phyloP scores from a whole-genome alignment of 352 stramenopile species.

The Globisporangium rhizosaccharum region DNA sequence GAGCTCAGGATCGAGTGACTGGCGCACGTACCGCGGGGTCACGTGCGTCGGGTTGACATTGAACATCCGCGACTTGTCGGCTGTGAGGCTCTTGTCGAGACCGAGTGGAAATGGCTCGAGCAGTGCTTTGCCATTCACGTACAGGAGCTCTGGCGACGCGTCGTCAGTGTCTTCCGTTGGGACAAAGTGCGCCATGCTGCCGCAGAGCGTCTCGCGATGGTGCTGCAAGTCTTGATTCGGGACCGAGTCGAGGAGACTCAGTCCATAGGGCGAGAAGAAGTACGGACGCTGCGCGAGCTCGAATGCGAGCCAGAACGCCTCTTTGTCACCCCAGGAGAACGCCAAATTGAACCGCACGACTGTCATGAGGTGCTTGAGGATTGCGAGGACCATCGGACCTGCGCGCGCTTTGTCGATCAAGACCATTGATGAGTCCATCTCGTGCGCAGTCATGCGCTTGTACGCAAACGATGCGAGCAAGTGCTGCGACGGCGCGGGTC shows the following conservation, averaged over 20 bases:
- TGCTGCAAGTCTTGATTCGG: constrained; percentile 29
- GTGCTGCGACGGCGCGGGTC: constrained; percentile 24
- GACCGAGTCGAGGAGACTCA: constrained; percentile 20
- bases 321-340: constrained; percentile 49
- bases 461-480: constrained; percentile 42
- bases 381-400: constrained; percentile 18
- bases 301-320: constrained; percentile 43
- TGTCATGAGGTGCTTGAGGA: constrained; percentile 34
- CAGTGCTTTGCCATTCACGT: constrained; percentile 47
- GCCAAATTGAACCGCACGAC: constrained; percentile 21
- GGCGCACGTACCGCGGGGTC: constrained; percentile 2
- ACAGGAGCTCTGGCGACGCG: constrained; percentile 21
- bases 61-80: constrained; percentile 6
- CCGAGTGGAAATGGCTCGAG: constrained; percentile 33
- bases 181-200: constrained; percentile 36
- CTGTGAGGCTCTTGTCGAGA: constrained; percentile 15
- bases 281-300: constrained; percentile 40
- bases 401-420: constrained; percentile 24
- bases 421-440: constrained; percentile 57
- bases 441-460: constrained; percentile 35
- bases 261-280: constrained; percentile 46
- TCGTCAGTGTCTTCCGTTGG: constrained; percentile 8
- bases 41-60: constrained; percentile 16
- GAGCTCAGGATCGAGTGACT: no score
- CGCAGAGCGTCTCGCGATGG: constrained; percentile 34